Evolutionary conservation across 2,329 filamentous ascomycete genomes (phyloP).

Genomic region (Alternaria sp.): DNA sequence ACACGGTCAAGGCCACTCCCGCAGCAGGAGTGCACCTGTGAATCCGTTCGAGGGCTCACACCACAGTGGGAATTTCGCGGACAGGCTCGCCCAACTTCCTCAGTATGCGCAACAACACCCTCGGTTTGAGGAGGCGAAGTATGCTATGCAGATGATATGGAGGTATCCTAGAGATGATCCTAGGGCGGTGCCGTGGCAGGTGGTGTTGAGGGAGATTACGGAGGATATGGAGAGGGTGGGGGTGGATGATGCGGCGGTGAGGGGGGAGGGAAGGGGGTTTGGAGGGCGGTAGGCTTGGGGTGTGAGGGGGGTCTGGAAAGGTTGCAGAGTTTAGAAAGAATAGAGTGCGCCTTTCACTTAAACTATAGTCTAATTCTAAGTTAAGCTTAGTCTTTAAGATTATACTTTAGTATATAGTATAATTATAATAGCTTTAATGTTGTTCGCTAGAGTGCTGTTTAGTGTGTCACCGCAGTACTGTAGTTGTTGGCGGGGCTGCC

Average conservation of each 20-base stretch:
- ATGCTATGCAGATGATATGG: background rate
- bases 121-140: background rate
- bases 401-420: no score
- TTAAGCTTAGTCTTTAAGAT: no score
- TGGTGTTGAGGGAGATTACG: background rate
- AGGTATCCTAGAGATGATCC: background rate
- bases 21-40: background rate
- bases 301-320: background rate
- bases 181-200: background rate
- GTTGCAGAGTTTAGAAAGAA: no score
- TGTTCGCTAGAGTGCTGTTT: no score
- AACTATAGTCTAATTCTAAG: no score
- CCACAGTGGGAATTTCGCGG: background rate
- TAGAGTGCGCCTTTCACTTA: no score
- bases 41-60: background rate
- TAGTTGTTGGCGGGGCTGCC: no score
- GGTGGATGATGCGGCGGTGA: background rate
- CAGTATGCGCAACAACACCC: background rate
- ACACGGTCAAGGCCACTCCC: background rate
- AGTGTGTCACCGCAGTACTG: no score
- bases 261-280: background rate
- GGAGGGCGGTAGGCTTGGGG: background rate
- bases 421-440: no score
- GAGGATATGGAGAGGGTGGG: background rate
- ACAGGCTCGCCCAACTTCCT: background rate